phyloP scores from a whole-genome alignment of 352 stramenopile genomes.

The Peronospora destructor region DNA sequence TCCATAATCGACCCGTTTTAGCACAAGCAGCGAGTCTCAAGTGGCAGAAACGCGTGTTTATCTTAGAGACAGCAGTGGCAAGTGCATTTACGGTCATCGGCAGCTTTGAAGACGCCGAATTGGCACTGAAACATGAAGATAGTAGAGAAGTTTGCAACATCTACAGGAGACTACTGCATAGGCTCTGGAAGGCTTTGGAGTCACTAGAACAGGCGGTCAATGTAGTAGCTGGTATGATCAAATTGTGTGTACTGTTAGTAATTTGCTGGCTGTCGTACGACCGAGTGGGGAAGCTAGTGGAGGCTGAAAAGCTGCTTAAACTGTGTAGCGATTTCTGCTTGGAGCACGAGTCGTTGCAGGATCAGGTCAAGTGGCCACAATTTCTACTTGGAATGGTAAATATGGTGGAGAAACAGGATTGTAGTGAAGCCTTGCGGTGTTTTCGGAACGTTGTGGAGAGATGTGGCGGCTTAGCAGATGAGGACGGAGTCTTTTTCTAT shows the following conservation, averaged over 20 bases:
- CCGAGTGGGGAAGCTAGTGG: slow-evolving; percentile 9
- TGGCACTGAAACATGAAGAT: slow-evolving; percentile 8
- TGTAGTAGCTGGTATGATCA: slow-evolving; percentile 9
- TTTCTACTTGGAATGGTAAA: slow-evolving; percentile 41
- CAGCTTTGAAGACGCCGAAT: slow-evolving; percentile 1
- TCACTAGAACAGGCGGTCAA: slow-evolving; percentile 1
- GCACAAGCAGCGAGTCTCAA: slow-evolving; percentile 9
- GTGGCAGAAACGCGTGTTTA: slow-evolving; percentile 22
- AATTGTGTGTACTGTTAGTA: slow-evolving; percentile 25
- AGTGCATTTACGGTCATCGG: slow-evolving; percentile 6
- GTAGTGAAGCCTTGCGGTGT: slow-evolving; percentile 21
- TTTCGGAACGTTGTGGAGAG: slow-evolving; percentile 23
- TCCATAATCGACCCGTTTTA: slow-evolving; percentile 11
- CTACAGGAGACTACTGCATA: slow-evolving; percentile 18
- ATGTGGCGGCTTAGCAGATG: not conserved
- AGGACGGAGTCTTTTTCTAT: slow-evolving; percentile 32
- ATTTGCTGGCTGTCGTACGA: slow-evolving; percentile 34
- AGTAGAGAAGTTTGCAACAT: slow-evolving; percentile 17
- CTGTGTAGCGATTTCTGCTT: slow-evolving; percentile 14
- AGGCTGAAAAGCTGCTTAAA: slow-evolving; percentile 24
- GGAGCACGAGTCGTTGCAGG: slow-evolving; percentile 1
- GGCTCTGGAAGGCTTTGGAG: not conserved
- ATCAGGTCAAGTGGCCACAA: slow-evolving; percentile 25
- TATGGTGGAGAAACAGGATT: slow-evolving; percentile 24
- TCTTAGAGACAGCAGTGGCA: slow-evolving; percentile 22